A percentile compares a stretch with the other conserved stretches of the same genome.
phyloP scores from a whole-genome alignment of 192 early-diverging fungal genomes.

The Umbelopsis isabellina region DNA sequence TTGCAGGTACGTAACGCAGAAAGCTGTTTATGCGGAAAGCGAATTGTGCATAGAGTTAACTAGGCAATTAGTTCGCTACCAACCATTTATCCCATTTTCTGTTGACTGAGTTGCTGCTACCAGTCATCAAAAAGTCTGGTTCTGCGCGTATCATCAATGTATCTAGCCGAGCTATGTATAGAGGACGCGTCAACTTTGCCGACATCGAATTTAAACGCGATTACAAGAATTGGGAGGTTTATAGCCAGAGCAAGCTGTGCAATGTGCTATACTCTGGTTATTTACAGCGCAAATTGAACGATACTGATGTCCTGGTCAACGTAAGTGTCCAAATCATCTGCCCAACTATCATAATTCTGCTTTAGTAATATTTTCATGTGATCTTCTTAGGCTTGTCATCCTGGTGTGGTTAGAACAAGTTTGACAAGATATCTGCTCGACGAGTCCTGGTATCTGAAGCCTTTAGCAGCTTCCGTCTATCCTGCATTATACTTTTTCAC shows the following conservation, averaged over 20 bases:
- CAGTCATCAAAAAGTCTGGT: constrained; percentile 1
- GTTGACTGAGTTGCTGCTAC: constrained; percentile 25
- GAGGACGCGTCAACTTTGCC: constrained; percentile 19
- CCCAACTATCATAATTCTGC: not conserved
- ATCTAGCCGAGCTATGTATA: not conserved
- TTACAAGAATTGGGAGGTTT: not conserved
- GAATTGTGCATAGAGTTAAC: not conserved
- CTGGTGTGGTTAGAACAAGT: not conserved
- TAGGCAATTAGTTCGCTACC: constrained; percentile 1
- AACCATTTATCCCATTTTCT: constrained; percentile 29
- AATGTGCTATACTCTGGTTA: constrained; percentile 22
- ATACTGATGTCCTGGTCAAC: constrained; percentile 1
- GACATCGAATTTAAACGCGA: constrained; percentile 16
- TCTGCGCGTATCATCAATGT: constrained; percentile 24
- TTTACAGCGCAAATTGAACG: not conserved
- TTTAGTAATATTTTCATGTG: not conserved
- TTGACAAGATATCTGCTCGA: not conserved
- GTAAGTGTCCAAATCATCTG: not conserved
- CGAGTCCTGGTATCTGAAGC: not conserved
- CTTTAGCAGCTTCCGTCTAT: not conserved
- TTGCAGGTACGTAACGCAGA: constrained; percentile 4
- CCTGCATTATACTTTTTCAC: not conserved
- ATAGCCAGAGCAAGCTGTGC: constrained; percentile 23
- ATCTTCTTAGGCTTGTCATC: not conserved
- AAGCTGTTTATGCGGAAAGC: not conserved